These are phyloP conservation scores for Daldinia loculata DNA, from an alignment of 495 filamentous ascomycete genomes.

Conservation along the genomic window DNA sequence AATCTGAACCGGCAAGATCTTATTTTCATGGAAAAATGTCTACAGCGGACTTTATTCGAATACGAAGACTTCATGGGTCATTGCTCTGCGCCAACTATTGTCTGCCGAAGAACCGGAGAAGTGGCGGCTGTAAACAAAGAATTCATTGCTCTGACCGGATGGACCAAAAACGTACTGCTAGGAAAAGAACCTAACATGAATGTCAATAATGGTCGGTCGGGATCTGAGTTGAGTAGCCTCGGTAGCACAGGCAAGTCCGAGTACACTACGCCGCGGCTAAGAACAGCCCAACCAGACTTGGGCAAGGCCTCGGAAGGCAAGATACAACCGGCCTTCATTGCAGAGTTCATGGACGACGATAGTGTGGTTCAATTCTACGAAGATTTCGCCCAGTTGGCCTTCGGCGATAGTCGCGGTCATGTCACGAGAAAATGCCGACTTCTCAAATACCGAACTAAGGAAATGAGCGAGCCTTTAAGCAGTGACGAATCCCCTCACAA, in stretches of 20 bases:
- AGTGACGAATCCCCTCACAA: conserved; percentile 49
- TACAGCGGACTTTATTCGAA: conserved; percentile 90
- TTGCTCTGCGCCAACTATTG: conserved; percentile 87
- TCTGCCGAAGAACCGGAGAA: conserved; percentile 91
- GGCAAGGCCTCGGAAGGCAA: conserved; percentile 43
- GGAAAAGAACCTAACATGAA: conserved; percentile 91
- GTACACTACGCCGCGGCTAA: conserved; percentile 57
- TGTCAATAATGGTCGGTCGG: conserved; percentile 69
- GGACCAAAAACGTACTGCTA: conserved; percentile 89
- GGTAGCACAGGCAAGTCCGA: conserved; percentile 50
- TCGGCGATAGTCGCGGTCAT: conserved; percentile 83
- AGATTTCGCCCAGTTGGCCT: conserved; percentile 90
- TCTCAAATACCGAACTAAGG: conserved; percentile 86
- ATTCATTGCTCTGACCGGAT: conserved; percentile 91
- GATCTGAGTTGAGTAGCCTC: conserved; percentile 47
- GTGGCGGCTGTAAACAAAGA: conserved; percentile 93
- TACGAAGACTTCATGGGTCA: conserved; percentile 91
- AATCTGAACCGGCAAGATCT: conserved; percentile 85
- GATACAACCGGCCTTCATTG: conserved; percentile 82
- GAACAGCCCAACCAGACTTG: conserved; percentile 48
- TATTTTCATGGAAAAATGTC: conserved; percentile 96
- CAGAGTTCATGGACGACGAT: conserved; percentile 92
- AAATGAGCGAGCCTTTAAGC: conserved; percentile 54
- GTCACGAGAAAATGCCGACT: conserved; percentile 86
- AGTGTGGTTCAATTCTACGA: conserved; percentile 95